Percentiles rank a stretch among this genome's conserved stretches.
Conservation (phyloP, 1,284 basidiomycete genomes). For the Veloboletus limbatus region DNA sequence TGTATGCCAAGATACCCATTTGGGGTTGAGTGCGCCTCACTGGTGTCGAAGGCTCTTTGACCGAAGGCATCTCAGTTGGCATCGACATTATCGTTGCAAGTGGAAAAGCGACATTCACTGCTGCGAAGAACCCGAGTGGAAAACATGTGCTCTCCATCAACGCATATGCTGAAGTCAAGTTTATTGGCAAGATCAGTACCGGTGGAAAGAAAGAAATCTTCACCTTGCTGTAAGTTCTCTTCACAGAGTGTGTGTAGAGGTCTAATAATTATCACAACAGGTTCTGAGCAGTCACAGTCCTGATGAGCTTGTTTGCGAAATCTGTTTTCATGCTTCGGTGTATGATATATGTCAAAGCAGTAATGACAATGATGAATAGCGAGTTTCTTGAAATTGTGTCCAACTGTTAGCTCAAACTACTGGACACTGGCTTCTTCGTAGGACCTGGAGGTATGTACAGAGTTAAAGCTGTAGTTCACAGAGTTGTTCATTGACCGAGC, state of each 20-base stretch:
- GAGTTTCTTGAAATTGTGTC: too few relatives aligned
- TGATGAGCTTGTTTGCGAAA: too few relatives aligned
- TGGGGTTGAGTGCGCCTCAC: not conserved
- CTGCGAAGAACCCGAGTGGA: not conserved
- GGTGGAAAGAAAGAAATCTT: not conserved
- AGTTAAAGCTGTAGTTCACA: too few relatives aligned
- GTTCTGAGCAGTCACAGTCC: too few relatives aligned
- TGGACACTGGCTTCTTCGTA: too few relatives aligned
- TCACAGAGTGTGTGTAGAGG: not conserved
- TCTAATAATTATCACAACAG: not conserved
- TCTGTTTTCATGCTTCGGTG: too few relatives aligned
- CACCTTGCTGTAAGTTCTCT: not conserved
- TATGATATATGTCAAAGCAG: too few relatives aligned
- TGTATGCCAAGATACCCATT: not conserved
- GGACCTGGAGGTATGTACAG: too few relatives aligned
- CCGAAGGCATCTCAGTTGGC: not conserved
- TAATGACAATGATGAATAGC: too few relatives aligned
- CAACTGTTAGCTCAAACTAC: too few relatives aligned
- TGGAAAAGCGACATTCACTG: not conserved
- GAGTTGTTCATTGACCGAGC: too few relatives aligned
- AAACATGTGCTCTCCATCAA: not conserved
- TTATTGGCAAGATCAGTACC: not conserved
- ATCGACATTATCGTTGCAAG: not conserved
- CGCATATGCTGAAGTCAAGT: not conserved
- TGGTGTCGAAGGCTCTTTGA: not conserved